Evolutionary conservation across 106 monocot species (phyloP).

Genomic region (Dactylorhiza incarnata): DNA sequence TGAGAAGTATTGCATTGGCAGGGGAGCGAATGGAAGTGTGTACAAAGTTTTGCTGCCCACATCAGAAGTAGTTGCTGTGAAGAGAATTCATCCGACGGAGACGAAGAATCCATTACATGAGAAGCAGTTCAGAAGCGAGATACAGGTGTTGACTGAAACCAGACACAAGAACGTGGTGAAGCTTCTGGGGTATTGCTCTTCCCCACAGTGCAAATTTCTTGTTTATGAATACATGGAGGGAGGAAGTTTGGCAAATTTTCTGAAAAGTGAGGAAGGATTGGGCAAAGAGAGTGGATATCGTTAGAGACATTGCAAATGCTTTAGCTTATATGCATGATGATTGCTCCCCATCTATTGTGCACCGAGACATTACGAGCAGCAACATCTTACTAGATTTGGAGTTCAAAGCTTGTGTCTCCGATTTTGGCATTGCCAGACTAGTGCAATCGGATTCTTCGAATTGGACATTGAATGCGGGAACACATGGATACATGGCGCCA

Average conservation of each 20-base stretch:
- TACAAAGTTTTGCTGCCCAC: slow-evolving; percentile 22
- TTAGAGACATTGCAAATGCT: slow-evolving; percentile 27
- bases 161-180: slow-evolving; percentile 36
- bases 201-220: slow-evolving; percentile 14
- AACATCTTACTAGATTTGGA: slow-evolving; percentile 33
- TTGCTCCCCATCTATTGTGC: slow-evolving; percentile 27
- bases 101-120: background rate
- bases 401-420: slow-evolving; percentile 25
- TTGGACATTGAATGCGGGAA: slow-evolving; percentile 33
- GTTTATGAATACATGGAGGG: slow-evolving; percentile 30
- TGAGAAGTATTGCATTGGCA: slow-evolving; percentile 24
- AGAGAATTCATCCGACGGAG: slow-evolving; percentile 14
- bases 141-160: slow-evolving; percentile 15
- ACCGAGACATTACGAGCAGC: slow-evolving; percentile 31
- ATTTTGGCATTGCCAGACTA: slow-evolving; percentile 33
- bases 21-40: slow-evolving; percentile 18
- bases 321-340: slow-evolving; percentile 40
- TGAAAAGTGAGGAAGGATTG: slow-evolving; percentile 16
- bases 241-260: slow-evolving; percentile 18
- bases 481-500: slow-evolving; percentile 45
- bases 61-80: slow-evolving; percentile 14
- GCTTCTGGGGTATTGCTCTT: slow-evolving; percentile 29
- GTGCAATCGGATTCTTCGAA: slow-evolving; percentile 35
- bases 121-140: slow-evolving; percentile 13
- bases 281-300: slow-evolving; percentile 14